A percentile compares a stretch with the other conserved stretches of the same genome.
phyloP scores from a whole-genome alignment of 2,329 filamentous ascomycete genomes.

The Epichloe sylvatica region DNA sequence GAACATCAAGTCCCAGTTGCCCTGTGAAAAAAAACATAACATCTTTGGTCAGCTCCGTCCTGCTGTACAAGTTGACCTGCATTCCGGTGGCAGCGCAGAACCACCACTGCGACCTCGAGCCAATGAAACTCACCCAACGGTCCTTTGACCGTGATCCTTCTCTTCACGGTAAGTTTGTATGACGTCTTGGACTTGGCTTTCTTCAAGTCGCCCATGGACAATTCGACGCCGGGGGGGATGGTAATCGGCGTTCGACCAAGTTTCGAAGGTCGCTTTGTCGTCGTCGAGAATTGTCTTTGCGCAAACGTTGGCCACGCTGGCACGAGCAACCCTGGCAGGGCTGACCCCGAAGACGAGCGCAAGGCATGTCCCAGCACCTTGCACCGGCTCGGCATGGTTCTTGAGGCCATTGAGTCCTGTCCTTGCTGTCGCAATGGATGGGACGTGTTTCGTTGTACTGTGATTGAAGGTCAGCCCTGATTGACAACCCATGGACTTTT shows the following conservation, averaged over 20 bases:
- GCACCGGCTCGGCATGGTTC: conserved; percentile 52
- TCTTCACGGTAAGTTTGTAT: conserved; percentile 47
- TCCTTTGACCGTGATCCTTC: conserved; percentile 62
- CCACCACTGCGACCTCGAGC: neutral
- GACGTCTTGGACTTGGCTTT: conserved; percentile 41
- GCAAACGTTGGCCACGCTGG: conserved; percentile 46
- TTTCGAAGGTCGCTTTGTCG: conserved; percentile 56
- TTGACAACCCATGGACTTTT: conserved; percentile 5
- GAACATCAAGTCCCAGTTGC: conserved; percentile 63
- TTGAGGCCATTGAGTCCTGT: conserved; percentile 26
- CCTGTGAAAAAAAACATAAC: conserved; percentile 29
- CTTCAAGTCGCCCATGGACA: conserved; percentile 52
- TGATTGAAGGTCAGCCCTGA: neutral
- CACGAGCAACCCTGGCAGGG: conserved; percentile 58
- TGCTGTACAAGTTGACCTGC: no score
- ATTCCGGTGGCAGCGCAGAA: neutral
- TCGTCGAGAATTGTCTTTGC: conserved; percentile 52
- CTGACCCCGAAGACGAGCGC: conserved; percentile 31
- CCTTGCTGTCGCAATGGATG: conserved; percentile 4
- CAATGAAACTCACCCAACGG: conserved; percentile 50
- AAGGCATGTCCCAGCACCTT: conserved; percentile 45
- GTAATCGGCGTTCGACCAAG: conserved; percentile 71
- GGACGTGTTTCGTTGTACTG: neutral
- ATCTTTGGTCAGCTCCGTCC: no score
- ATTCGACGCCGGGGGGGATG: conserved; percentile 75